Evolutionary conservation across 2,329 filamentous ascomycete genomes (phyloP), one percentile per base, ranked within the genome.

Genomic region (Colletotrichum graminicola): DNA sequence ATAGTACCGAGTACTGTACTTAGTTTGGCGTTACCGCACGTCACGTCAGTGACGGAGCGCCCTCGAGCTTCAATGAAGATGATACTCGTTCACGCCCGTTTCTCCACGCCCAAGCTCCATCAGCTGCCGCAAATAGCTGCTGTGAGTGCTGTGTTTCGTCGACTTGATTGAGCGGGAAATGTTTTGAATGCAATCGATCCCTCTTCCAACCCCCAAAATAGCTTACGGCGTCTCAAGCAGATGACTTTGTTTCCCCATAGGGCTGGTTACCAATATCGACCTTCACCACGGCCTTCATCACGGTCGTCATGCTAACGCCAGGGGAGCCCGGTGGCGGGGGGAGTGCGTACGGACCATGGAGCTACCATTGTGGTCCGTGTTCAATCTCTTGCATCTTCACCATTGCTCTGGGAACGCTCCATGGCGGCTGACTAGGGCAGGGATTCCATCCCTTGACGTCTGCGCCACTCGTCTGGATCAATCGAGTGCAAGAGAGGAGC

Each of bases 311-410:
- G 55, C 67, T 61, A 67, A 70, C 49, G 55, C 47, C 67, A 67
- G 62, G 55, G 67, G 51, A 54, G 43, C 18, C 39, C 39, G 39
- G 39, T 39, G 36, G 11, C 2, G 36, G 36, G 11, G 11, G 11
- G 36, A 21, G 43, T n/a, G n/a, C 21, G 21, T 16, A 16, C 8
- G 45, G n/a, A 47, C 45, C 45, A 47, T 10, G 21, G 8, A 23
- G 45, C 45, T 23, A 21, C 63, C 66, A 56, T 47, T 67, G 56
- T 66, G 62, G 55, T 21, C 54, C 45, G 62, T 29, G 49, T 62
- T 56, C 62, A n/a, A 49, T 67, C 45, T 70, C 67, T 67, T 66
- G 62, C 67, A 70, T 61, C 67, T 34, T 70, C 63, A 67, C 65
- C 47, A 51, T 41, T 39, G 12, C 56, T 32, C 55, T 66, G 57